Conservation (phyloP, 495 filamentous ascomycete genomes). For the Aspergillus steynii region DNA sequence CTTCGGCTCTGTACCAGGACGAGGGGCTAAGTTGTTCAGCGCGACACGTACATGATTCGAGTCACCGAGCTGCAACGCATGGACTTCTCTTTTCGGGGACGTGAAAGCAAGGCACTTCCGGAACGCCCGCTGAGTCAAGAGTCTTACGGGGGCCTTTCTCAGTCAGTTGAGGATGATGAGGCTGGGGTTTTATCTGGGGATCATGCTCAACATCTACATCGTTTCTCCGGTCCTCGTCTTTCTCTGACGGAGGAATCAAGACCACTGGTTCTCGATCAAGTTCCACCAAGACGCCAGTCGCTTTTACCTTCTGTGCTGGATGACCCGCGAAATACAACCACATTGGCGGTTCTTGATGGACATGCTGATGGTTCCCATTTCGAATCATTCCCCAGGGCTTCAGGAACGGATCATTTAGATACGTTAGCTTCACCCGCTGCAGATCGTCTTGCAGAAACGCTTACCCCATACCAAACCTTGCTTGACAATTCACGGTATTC, state of each 20-base stretch:
- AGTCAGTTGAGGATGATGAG: conserved; percentile 49
- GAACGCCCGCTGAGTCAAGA: conserved; percentile 74
- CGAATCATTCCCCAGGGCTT: conserved; percentile 7
- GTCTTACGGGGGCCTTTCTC: conserved; percentile 52
- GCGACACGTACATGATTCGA: conserved; percentile 83
- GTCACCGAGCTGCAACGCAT: conserved; percentile 80
- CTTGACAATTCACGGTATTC: conserved; percentile 24
- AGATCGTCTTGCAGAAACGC: conserved; percentile 1
- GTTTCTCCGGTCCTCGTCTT: conserved; percentile 22
- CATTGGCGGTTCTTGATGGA: conserved; percentile 4
- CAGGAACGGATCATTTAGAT: conserved; percentile 10
- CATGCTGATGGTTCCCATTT: conserved; percentile 10
- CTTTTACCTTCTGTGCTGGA: conserved; percentile 34
- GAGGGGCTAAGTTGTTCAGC: conserved; percentile 48
- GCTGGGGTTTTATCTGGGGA: conserved; percentile 26
- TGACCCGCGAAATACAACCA: conserved; percentile 20
- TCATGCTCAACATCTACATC: conserved; percentile 11
- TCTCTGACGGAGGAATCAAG: conserved; percentile 23
- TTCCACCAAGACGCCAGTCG: conserved; percentile 45
- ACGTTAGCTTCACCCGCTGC: not conserved
- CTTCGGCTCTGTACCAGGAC: not conserved
- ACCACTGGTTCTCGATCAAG: conserved; percentile 22
- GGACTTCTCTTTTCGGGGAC: conserved; percentile 54
- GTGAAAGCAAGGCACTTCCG: conserved; percentile 72
- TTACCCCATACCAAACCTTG: conserved; percentile 15